These are phyloP conservation scores for Arthrobotrys entomopaga DNA, from an alignment of 2,329 filamentous ascomycete genomes.

Conservation along the genomic window DNA sequence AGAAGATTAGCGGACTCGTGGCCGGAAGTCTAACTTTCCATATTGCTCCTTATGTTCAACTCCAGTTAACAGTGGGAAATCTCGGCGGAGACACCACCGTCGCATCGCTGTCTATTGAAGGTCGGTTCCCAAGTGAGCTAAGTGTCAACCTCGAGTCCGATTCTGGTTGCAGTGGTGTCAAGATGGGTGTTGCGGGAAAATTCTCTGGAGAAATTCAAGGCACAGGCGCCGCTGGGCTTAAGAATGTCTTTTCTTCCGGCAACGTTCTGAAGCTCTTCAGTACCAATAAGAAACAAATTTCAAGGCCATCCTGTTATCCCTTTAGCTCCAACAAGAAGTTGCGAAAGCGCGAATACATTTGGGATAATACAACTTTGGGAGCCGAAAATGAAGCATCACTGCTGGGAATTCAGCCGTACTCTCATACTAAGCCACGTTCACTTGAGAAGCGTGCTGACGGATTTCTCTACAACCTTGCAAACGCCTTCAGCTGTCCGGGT, in stretches of 20 bases:
- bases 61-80: slow-evolving; percentile 37
- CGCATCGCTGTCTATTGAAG: slow-evolving; percentile 38
- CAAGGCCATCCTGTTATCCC: slow-evolving; percentile 10
- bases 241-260: slow-evolving; percentile 32
- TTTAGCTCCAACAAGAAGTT: slow-evolving; percentile 34
- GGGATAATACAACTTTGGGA: slow-evolving; percentile 46
- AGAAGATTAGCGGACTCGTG: slow-evolving; percentile 27
- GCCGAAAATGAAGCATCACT: slow-evolving; percentile 39
- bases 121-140: slow-evolving; percentile 36
- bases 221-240: slow-evolving; percentile 23
- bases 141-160: slow-evolving; percentile 29
- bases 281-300: slow-evolving; percentile 28
- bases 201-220: slow-evolving; percentile 44
- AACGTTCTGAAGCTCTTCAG: slow-evolving; percentile 39
- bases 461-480: slow-evolving; percentile 27
- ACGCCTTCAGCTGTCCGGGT: slow-evolving; percentile 25
- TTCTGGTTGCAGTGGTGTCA: slow-evolving; percentile 35
- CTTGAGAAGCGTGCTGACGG: slow-evolving; percentile 37
- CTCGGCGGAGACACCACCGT: slow-evolving; percentile 27
- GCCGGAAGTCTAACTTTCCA: slow-evolving; percentile 35
- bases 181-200: slow-evolving; percentile 33
- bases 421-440: slow-evolving; percentile 34
- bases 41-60: slow-evolving; percentile 38
- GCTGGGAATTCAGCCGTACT: slow-evolving; percentile 28
- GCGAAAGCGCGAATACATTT: slow-evolving; percentile 42